A percentile compares a stretch with the other conserved stretches of the same genome.
Evolutionary conservation across 352 stramenopile species (phyloP).

Genomic region (Pythium insidiosum): DNA sequence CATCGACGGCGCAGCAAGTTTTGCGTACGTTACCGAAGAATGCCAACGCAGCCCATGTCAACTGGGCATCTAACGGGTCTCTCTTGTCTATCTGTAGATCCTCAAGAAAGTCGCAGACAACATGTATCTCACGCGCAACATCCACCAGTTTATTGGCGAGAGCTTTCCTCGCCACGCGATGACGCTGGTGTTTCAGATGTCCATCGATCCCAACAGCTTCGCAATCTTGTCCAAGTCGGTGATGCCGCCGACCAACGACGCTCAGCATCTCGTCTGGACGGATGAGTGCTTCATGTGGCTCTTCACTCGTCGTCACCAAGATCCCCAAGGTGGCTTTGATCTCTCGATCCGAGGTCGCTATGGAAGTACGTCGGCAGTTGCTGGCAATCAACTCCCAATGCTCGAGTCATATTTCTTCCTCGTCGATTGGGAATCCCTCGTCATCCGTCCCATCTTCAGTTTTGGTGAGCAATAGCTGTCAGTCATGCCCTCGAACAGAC

Average conservation of each 20-base stretch:
- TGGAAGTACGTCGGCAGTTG: constrained; percentile 73
- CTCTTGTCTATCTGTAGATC: constrained; percentile 30
- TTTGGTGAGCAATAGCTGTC: constrained; percentile 22
- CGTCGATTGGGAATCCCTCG: constrained; percentile 79
- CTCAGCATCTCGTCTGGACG: constrained; percentile 82
- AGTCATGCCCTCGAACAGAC: too few species aligned
- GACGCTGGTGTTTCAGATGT: constrained; percentile 75
- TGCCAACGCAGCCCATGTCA: too few species aligned
- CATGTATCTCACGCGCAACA: constrained; percentile 82
- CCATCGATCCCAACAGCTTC: constrained; percentile 76
- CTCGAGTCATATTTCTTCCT: constrained; percentile 83
- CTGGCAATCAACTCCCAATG: constrained; percentile 75
- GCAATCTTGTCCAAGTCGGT: constrained; percentile 80
- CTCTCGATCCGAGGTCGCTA: constrained; percentile 75
- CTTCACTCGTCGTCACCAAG: constrained; percentile 45
- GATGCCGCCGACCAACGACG: constrained; percentile 66
- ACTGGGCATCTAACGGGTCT: too few species aligned
- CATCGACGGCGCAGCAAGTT: constrained; percentile 76
- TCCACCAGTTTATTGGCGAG: constrained; percentile 84
- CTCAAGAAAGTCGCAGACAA: constrained; percentile 81
- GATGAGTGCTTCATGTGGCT: constrained; percentile 85
- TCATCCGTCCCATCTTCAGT: constrained; percentile 73
- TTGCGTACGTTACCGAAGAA: constrained; percentile 75
- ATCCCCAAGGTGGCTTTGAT: constrained; percentile 56
- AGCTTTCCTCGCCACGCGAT: constrained; percentile 81